phyloP scores from a whole-genome alignment of 1,284 basidiomycete genomes.

The Tremellales sp. region DNA sequence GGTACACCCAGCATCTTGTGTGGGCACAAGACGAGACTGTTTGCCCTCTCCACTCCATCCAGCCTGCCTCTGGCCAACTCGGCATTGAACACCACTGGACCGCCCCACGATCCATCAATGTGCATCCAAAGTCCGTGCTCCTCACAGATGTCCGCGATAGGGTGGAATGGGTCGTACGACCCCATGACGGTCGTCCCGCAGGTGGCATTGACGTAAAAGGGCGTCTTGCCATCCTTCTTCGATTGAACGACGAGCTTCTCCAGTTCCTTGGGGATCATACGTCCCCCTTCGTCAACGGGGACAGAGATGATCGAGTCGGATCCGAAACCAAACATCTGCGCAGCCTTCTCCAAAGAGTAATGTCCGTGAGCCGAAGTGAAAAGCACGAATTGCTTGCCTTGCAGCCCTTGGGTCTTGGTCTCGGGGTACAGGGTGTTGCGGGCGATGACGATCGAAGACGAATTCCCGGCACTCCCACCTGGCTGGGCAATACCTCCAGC shows the following conservation, averaged over 20 bases:
- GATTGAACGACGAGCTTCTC: slow-evolving; percentile 11
- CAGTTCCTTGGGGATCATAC: slow-evolving; percentile 18
- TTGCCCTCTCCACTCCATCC: slow-evolving; percentile 32
- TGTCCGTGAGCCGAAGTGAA: slow-evolving; percentile 47
- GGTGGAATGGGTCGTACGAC: slow-evolving; percentile 42
- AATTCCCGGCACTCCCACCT: slow-evolving; percentile 47
- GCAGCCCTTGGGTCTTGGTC: slow-evolving; percentile 37
- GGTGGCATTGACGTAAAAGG: slow-evolving; percentile 50
- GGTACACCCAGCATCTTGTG: slow-evolving; percentile 50
- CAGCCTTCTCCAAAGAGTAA: slow-evolving; percentile 48
- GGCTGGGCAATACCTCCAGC: slow-evolving; percentile 29
- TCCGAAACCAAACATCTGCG: slow-evolving; percentile 47
- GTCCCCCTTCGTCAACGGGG: slow-evolving; percentile 28
- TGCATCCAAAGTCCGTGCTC: slow-evolving; percentile 41
- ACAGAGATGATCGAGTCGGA: slow-evolving; percentile 40
- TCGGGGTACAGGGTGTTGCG: slow-evolving; percentile 41
- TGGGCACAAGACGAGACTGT: slow-evolving; percentile 48
- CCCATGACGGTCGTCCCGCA: slow-evolving; percentile 49
- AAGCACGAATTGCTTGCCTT: slow-evolving; percentile 31
- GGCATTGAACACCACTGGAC: slow-evolving; percentile 41
- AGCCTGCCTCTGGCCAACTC: slow-evolving; percentile 19
- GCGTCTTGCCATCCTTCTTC: slow-evolving; percentile 19
- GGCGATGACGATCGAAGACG: slow-evolving; percentile 46
- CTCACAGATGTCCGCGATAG: slow-evolving; percentile 35
- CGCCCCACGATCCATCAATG: slow-evolving; percentile 49